A percentile compares a stretch with the other conserved stretches of the same genome.
Evolutionary conservation across 352 stramenopile genomes (phyloP).

Genomic region (Chrysophaeum taylorii): DNA sequence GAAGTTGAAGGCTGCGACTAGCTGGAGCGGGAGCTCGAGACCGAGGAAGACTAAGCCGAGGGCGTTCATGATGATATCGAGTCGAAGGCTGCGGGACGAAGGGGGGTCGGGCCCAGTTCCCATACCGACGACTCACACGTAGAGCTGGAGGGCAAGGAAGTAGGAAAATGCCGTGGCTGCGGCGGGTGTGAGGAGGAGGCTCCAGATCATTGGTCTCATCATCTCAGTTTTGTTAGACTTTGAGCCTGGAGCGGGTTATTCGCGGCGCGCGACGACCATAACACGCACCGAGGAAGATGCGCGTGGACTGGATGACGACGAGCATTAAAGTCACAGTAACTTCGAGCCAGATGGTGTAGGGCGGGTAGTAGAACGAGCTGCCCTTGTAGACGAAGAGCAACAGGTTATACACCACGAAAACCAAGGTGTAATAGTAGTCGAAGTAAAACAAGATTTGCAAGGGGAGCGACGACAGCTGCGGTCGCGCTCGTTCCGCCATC

Average conservation of each 20-base stretch:
- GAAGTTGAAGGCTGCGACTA: background rate
- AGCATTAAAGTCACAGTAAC: constrained; percentile 31
- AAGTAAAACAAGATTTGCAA: constrained; percentile 35
- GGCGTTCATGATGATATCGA: constrained; percentile 25
- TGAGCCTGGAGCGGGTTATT: background rate
- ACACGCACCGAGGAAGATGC: constrained; percentile 24
- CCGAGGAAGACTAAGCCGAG: constrained; percentile 19
- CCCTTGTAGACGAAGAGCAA: constrained; percentile 33
- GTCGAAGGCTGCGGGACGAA: background rate
- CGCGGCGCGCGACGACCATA: background rate
- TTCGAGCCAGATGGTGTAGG: constrained; percentile 29
- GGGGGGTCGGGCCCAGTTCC: background rate
- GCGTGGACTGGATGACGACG: constrained; percentile 28
- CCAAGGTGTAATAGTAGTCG: constrained; percentile 28
- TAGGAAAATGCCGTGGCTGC: constrained; percentile 23
- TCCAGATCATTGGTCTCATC: constrained; percentile 33
- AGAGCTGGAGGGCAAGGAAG: constrained; percentile 38
- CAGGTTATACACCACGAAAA: constrained; percentile 34
- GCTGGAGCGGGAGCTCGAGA: constrained; percentile 10
- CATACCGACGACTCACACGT: constrained; percentile 21
- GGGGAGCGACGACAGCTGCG: constrained; percentile 32
- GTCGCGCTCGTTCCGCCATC: too few relatives aligned
- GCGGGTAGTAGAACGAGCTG: constrained; percentile 24
- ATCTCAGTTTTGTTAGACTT: constrained; percentile 39
- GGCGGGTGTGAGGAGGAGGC: background rate